Percentiles rank a stretch among this genome's conserved stretches.
phyloP scores from a whole-genome alignment of 495 filamentous ascomycete species.

The Hyaloscypha finlandica region DNA sequence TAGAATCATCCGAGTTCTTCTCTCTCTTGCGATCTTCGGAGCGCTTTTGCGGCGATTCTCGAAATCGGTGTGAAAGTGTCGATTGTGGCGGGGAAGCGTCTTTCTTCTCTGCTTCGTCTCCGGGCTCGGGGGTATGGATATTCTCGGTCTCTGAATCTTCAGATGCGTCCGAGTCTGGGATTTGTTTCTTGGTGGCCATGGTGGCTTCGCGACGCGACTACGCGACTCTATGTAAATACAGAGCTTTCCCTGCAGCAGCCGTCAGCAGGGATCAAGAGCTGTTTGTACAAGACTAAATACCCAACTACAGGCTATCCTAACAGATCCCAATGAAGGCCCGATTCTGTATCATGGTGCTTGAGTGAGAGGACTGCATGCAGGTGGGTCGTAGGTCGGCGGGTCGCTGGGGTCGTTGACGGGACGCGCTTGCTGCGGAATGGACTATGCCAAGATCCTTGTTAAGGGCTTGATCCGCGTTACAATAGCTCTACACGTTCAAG shows the following conservation, averaged over 20 bases:
- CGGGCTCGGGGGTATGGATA: conserved; percentile 11
- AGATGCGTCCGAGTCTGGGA: conserved; percentile 25
- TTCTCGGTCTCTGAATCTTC: conserved; percentile 9
- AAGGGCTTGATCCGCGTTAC: neutral
- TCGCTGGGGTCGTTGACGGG: neutral
- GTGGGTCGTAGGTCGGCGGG: neutral
- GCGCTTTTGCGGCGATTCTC: conserved; percentile 16
- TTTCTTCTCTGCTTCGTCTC: neutral
- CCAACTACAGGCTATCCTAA: neutral
- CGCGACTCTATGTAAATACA: neutral
- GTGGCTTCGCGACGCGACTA: conserved; percentile 2
- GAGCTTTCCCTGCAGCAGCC: neutral
- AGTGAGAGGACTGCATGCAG: neutral
- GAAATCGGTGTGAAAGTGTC: conserved; percentile 25
- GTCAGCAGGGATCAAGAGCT: neutral
- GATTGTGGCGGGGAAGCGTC: conserved; percentile 21
- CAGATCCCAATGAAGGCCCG: neutral
- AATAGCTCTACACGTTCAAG: neutral
- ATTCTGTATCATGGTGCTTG: neutral
- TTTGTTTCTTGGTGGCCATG: conserved; percentile 22
- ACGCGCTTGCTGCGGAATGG: neutral
- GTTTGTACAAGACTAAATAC: neutral
- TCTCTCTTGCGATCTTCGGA: neutral
- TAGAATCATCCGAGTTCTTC: conserved; percentile 6
- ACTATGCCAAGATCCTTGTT: neutral